These are phyloP conservation scores for Aquilaria malaccensis DNA, from an alignment of 345 rosid genomes.

Conservation along the genomic window DNA sequence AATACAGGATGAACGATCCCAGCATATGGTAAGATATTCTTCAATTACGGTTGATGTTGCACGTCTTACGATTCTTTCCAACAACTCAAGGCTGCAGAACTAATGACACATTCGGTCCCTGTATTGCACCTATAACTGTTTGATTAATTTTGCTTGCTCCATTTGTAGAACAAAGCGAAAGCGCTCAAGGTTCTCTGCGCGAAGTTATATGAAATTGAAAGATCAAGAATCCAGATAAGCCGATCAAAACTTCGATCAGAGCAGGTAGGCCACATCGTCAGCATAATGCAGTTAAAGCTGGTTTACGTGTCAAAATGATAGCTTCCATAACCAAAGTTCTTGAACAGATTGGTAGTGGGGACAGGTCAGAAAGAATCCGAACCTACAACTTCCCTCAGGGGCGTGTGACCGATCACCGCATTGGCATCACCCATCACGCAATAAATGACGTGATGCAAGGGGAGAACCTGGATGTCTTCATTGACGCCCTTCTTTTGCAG, in stretches of 20 bases:
- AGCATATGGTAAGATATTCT: conserved; percentile 69
- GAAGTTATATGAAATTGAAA: conserved; percentile 87
- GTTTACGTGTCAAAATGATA: conserved; percentile 9
- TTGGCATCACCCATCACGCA: conserved; percentile 77
- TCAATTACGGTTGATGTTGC: background rate
- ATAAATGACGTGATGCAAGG: conserved; percentile 75
- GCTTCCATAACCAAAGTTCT: conserved; percentile 5
- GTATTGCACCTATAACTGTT: too few relatives aligned
- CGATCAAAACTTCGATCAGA: conserved; percentile 80
- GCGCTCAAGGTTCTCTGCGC: conserved; percentile 90
- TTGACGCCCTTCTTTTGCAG: conserved; percentile 81
- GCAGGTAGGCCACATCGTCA: conserved; percentile 41
- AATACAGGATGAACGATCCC: conserved; percentile 96
- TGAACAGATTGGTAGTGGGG: conserved; percentile 86
- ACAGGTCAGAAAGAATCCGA: conserved; percentile 84
- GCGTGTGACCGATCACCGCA: conserved; percentile 83
- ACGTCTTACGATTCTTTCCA: too few relatives aligned
- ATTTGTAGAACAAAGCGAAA: conserved; percentile 74
- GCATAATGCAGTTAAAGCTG: too few relatives aligned
- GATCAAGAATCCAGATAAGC: conserved; percentile 58
- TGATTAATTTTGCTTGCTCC: background rate
- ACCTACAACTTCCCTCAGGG: conserved; percentile 97
- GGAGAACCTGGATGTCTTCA: conserved; percentile 68
- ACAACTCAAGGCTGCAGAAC: too few relatives aligned
- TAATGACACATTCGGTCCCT: too few relatives aligned